A percentile compares a stretch with the other conserved stretches of the same genome.
Conservation (phyloP, 2,329 filamentous ascomycete genomes). For the Neonectria magnoliae region DNA sequence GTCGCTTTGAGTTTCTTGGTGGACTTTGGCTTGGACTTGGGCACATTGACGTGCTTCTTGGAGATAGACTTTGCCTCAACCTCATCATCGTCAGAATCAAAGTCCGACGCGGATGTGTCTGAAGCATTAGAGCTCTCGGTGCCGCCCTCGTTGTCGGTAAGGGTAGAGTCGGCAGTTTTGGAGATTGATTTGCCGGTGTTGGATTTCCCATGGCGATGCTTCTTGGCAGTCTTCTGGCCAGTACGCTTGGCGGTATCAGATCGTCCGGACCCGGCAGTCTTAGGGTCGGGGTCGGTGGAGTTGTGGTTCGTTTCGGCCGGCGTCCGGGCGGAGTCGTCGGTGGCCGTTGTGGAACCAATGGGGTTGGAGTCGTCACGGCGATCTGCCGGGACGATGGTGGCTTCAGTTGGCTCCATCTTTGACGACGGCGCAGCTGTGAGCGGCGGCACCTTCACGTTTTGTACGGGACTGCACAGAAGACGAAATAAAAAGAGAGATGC, state of each 20-base stretch:
- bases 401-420: conserved; percentile 35
- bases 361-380: conserved; percentile 28
- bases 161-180: conserved; percentile 4
- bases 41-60: conserved; percentile 27
- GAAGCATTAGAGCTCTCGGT: conserved; percentile 24
- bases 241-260: conserved; percentile 21
- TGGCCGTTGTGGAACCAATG: conserved; percentile 21
- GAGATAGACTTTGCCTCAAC: not conserved
- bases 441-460: not conserved
- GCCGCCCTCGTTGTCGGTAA: conserved; percentile 19
- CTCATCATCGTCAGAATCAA: conserved; percentile 26
- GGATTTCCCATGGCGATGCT: conserved; percentile 24
- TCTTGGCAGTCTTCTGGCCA: conserved; percentile 27
- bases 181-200: conserved; percentile 23
- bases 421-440: not conserved
- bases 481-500: not conserved
- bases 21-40: conserved; percentile 24
- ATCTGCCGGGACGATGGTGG: conserved; percentile 30
- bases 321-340: conserved; percentile 31
- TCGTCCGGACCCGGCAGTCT: conserved; percentile 15
- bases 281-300: conserved; percentile 23
- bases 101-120: conserved; percentile 29
- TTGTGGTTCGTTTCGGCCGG: conserved; percentile 26
- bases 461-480: not conserved
- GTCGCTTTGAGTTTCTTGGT: conserved; percentile 25